phyloP scores from a whole-genome alignment of 2,329 filamentous ascomycete species.

The Calonectria ilicicola region DNA sequence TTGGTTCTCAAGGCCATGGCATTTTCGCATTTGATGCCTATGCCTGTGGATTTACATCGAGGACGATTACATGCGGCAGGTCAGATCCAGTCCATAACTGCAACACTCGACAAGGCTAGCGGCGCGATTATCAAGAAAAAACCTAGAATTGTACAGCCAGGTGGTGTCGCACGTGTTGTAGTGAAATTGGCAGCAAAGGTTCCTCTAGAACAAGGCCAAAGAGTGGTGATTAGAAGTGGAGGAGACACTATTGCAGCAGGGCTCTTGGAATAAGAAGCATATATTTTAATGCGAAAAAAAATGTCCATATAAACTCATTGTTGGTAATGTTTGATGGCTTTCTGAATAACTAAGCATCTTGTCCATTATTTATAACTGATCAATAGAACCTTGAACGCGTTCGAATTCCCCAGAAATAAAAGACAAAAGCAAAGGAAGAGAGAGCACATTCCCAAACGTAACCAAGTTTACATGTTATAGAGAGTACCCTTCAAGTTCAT shows the following conservation, averaged over 20 bases:
- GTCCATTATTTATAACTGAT: too few species aligned
- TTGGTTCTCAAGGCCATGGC: conserved; percentile 89
- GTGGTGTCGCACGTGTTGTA: conserved; percentile 79
- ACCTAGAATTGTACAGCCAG: conserved; percentile 85
- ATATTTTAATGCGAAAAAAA: background rate
- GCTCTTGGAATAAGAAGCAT: conserved; percentile 72
- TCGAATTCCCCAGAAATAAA: too few species aligned
- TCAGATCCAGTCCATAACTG: conserved; percentile 77
- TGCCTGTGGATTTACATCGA: conserved; percentile 88
- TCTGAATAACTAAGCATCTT: too few species aligned
- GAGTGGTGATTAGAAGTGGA: conserved; percentile 83
- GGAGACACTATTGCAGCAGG: conserved; percentile 92
- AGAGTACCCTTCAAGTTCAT: conserved; percentile 39
- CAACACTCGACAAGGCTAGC: conserved; percentile 81
- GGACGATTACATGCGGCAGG: conserved; percentile 85
- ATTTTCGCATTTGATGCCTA: conserved; percentile 90
- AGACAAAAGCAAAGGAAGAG: background rate
- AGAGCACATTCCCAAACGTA: background rate
- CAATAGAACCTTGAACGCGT: too few species aligned
- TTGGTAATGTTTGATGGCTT: background rate
- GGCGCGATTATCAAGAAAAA: conserved; percentile 85
- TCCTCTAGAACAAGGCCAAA: conserved; percentile 82
- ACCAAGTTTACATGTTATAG: background rate
- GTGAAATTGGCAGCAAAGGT: conserved; percentile 80
- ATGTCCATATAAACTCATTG: background rate